A percentile compares a stretch with the other conserved stretches of the same genome.
phyloP scores from a whole-genome alignment of 495 filamentous ascomycete species.

The Darksidea phi region DNA sequence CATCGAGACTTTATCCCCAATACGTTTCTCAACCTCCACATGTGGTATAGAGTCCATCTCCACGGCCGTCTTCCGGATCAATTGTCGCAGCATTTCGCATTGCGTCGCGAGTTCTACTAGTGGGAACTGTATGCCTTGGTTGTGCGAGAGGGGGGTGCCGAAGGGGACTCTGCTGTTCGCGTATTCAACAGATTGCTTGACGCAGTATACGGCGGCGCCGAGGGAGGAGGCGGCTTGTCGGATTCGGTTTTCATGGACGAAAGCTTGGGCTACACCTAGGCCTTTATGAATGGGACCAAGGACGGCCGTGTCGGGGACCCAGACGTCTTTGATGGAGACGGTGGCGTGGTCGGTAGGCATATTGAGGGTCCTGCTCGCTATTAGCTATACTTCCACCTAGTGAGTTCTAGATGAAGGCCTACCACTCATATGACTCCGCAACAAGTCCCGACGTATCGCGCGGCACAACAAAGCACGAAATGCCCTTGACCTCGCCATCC shows the following conservation, averaged over 20 bases:
- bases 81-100: constrained; percentile 58
- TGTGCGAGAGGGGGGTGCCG: constrained; percentile 54
- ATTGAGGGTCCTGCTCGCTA: constrained; percentile 51
- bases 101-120: constrained; percentile 61
- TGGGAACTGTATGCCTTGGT: constrained; percentile 62
- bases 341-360: constrained; percentile 64
- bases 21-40: constrained; percentile 52
- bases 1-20: constrained; percentile 60
- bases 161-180: constrained; percentile 54
- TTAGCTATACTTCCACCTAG: background rate
- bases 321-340: constrained; percentile 51
- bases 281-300: constrained; percentile 51
- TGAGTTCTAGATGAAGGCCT: background rate
- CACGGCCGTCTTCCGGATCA: constrained; percentile 59
- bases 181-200: constrained; percentile 54
- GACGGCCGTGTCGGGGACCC: constrained; percentile 50
- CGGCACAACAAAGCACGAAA: constrained; percentile 59
- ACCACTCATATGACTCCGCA: constrained; percentile 56
- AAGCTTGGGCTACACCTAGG: constrained; percentile 58
- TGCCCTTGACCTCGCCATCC: constrained; percentile 51
- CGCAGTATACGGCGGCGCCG: constrained; percentile 57
- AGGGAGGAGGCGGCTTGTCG: constrained; percentile 60
- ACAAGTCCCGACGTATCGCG: constrained; percentile 47
- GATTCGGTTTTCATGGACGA: constrained; percentile 63
- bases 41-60: constrained; percentile 58